Evolutionary conservation across 2,329 filamentous ascomycete species (phyloP), one percentile per base, ranked within the genome.

Genomic region (Aureobasidium sp.): DNA sequence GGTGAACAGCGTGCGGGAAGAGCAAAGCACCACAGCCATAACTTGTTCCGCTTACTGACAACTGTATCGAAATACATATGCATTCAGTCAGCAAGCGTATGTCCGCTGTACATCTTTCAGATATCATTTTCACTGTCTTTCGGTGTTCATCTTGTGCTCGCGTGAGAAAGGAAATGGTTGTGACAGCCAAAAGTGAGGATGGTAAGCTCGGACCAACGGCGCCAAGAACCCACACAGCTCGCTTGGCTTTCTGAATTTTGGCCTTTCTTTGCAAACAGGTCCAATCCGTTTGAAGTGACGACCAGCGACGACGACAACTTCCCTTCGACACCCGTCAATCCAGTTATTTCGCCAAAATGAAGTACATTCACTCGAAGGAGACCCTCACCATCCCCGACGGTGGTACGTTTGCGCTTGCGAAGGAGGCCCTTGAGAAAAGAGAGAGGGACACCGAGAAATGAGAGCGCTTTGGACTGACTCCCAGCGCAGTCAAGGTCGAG

Each of bases 311-410:
- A 53, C 61, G 49, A 63, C 51, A 54, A 59, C 61, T 39, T 49
- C 57, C 60, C 50, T 57, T 61, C 50, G 50, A 54, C 44, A 63
- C 62, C 62, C n/a, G 54, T 59, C 44, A 59, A 61, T 53, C 59
- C 37, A 63, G 44, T 62, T 50, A 49, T 50, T 59, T 65, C 62
- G 67, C 82, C 89, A 97, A 90, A 82, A 97, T 97, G 94, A 95
- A 90, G 85, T 97, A 97, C 90, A 96, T 99, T 84, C 91, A 97
- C 86, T 96, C 91, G 77, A 85, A 93, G 83, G 93, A 99, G 87
- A 84, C 85, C 82, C 85, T 99, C 82, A 85, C 87, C 76, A 91
- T 99, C 81, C 94, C 95, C 76, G 91, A 97, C 80, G 90, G 92
- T 84, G 91, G 91, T 96, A 87, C 82, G 90, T 66, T 72, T 69